phyloP scores from a whole-genome alignment of 2,329 filamentous ascomycete species.

The Aureobasidium sp. region DNA sequence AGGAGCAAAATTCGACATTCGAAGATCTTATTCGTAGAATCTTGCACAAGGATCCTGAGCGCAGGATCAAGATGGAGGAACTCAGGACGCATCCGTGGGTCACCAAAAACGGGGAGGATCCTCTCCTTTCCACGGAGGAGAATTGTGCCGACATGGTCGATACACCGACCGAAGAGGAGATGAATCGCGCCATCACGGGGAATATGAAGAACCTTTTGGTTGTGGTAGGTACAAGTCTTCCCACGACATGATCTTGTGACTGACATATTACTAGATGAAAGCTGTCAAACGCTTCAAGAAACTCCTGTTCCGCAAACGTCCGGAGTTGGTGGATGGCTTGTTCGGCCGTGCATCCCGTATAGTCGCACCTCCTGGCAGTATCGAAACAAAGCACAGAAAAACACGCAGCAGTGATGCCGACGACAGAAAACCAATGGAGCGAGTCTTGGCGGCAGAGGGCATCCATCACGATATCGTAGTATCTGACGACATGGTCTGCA shows the following conservation, averaged over 20 bases:
- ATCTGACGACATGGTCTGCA: conserved; percentile 23
- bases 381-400: conserved; percentile 23
- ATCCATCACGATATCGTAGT: conserved; percentile 39
- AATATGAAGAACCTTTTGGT: conserved; percentile 81
- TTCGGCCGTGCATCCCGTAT: conserved; percentile 50
- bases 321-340: conserved; percentile 49
- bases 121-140: conserved; percentile 69
- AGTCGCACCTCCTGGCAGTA: conserved; percentile 45
- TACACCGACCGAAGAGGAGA: conserved; percentile 79
- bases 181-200: conserved; percentile 81
- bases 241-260: background rate
- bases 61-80: conserved; percentile 74
- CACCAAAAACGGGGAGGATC: conserved; percentile 68
- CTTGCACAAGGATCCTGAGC: conserved; percentile 75
- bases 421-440: conserved; percentile 42
- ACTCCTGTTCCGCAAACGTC: conserved; percentile 52
- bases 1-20: conserved; percentile 59
- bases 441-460: conserved; percentile 44
- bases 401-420: conserved; percentile 44
- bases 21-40: conserved; percentile 64
- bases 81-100: conserved; percentile 90
- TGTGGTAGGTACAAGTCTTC: conserved; percentile 47
- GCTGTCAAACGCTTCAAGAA: conserved; percentile 84
- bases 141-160: conserved; percentile 77
- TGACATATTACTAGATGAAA: conserved; percentile 55